These are phyloP conservation scores for Fusarium devonianum DNA, from an alignment of 2,329 filamentous ascomycete species.

Conservation along the genomic window DNA sequence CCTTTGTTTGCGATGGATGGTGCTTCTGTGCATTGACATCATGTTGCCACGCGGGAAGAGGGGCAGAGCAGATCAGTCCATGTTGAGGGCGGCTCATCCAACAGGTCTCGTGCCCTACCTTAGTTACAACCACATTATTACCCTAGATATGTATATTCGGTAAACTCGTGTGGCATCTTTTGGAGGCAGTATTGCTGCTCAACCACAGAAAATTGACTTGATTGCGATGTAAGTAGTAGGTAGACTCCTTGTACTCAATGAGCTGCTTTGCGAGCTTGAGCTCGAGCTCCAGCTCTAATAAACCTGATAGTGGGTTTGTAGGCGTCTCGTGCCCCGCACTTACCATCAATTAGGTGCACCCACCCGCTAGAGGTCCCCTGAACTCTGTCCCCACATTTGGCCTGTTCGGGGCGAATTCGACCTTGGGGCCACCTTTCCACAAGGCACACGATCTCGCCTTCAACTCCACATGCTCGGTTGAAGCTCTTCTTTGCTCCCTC, in stretches of 20 bases:
- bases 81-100: constrained; percentile 1
- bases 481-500: constrained; percentile 32
- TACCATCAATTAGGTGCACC: constrained; percentile 20
- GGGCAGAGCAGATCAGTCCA: constrained; percentile 16
- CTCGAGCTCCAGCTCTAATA: constrained; percentile 12
- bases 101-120: constrained; percentile 14
- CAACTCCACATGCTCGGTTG: constrained; percentile 33
- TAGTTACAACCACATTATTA: constrained; percentile 4
- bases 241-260: no score
- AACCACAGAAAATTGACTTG: no score
- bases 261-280: no score
- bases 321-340: constrained; percentile 38
- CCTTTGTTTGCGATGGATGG: no score
- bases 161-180: no score
- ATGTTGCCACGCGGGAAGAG: constrained; percentile 16
- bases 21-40: constrained; percentile 10
- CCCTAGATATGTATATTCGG: neutral
- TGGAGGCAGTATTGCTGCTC: no score
- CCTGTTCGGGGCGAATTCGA: constrained; percentile 35
- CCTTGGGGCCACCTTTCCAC: constrained; percentile 47
- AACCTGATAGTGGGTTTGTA: constrained; percentile 16
- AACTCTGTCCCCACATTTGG: constrained; percentile 40
- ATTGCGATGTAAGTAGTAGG: no score
- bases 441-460: constrained; percentile 42
- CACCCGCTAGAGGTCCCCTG: constrained; percentile 27